Evolutionary conservation across 352 stramenopile genomes (phyloP).

Genomic region (Phytophthora agathidicida): DNA sequence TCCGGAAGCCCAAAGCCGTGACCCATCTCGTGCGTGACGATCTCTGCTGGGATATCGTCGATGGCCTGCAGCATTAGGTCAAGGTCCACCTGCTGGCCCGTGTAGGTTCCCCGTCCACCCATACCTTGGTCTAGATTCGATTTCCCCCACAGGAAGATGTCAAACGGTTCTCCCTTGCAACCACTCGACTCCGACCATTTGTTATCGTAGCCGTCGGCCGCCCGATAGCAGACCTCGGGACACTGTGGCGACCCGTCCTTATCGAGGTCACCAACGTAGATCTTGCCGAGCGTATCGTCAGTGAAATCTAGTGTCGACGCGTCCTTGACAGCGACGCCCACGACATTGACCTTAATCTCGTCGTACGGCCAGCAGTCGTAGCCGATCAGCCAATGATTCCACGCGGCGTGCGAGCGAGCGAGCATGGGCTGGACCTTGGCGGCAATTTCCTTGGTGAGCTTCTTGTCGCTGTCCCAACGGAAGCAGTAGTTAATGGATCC

Average conservation of each 20-base stretch:
- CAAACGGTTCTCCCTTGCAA: too few relatives aligned
- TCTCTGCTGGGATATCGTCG: neutral
- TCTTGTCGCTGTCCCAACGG: conserved; percentile 42
- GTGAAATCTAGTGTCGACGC: neutral
- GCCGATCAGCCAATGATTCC: too few relatives aligned
- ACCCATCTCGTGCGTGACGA: neutral
- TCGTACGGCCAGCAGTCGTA: too few relatives aligned
- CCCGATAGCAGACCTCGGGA: neutral
- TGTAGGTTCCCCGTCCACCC: neutral
- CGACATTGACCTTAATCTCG: too few relatives aligned
- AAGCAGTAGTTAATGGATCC: conserved; percentile 40
- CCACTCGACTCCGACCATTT: too few relatives aligned
- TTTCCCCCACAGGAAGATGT: too few relatives aligned
- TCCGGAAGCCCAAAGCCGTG: too few relatives aligned
- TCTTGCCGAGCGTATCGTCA: neutral
- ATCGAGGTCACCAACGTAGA: neutral
- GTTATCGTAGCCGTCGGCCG: neutral
- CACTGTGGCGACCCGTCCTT: neutral
- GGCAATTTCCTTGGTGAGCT: conserved; percentile 1
- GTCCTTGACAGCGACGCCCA: neutral
- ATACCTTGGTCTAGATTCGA: too few relatives aligned
- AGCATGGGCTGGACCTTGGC: neutral
- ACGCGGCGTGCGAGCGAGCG: neutral
- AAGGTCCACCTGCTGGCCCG: neutral
- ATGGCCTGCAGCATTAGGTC: neutral